These are phyloP conservation scores for Paraphoma chrysanthemicola DNA, from an alignment of 2,329 filamentous ascomycete species.

Conservation along the genomic window DNA sequence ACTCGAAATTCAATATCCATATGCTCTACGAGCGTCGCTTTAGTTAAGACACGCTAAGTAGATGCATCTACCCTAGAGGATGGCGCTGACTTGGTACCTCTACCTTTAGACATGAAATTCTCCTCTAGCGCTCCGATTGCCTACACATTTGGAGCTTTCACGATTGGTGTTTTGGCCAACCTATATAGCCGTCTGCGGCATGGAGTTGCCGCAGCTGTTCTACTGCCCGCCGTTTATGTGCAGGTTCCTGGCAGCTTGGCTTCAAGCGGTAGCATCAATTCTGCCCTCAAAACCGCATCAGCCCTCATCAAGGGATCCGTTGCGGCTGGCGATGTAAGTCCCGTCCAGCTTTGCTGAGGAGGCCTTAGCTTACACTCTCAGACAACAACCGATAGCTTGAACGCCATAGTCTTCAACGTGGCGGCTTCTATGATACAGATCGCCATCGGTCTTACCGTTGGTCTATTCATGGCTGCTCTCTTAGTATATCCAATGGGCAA, in stretches of 20 bases:
- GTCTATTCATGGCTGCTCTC: constrained; percentile 57
- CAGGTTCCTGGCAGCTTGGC: constrained; percentile 43
- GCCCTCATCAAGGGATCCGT: constrained; percentile 30
- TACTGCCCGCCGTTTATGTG: constrained; percentile 41
- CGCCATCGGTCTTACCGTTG: constrained; percentile 60
- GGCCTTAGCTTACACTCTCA: too few species aligned
- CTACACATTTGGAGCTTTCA: constrained; percentile 77
- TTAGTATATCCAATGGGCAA: constrained; percentile 59
- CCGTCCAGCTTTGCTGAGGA: too few species aligned
- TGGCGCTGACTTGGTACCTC: too few species aligned
- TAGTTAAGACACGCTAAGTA: too few species aligned
- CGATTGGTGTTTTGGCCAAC: constrained; percentile 78
- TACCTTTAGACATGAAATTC: constrained; percentile 70
- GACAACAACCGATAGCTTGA: constrained; percentile 28
- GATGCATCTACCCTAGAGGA: too few species aligned
- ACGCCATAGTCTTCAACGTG: constrained; percentile 50
- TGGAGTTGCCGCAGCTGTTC: constrained; percentile 51
- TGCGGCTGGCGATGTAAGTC: constrained; percentile 25
- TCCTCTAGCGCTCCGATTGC: constrained; percentile 73
- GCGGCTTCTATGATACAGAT: constrained; percentile 58
- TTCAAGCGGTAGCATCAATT: constrained; percentile 38
- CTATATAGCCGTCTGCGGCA: constrained; percentile 72
- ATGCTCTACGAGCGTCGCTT: too few species aligned
- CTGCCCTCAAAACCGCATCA: constrained; percentile 35
- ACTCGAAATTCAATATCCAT: too few species aligned